Percentiles rank a stretch among this genome's conserved stretches.
Evolutionary conservation across 2,329 filamentous ascomycete species (phyloP).

Genomic region (Aschersonia sp.): DNA sequence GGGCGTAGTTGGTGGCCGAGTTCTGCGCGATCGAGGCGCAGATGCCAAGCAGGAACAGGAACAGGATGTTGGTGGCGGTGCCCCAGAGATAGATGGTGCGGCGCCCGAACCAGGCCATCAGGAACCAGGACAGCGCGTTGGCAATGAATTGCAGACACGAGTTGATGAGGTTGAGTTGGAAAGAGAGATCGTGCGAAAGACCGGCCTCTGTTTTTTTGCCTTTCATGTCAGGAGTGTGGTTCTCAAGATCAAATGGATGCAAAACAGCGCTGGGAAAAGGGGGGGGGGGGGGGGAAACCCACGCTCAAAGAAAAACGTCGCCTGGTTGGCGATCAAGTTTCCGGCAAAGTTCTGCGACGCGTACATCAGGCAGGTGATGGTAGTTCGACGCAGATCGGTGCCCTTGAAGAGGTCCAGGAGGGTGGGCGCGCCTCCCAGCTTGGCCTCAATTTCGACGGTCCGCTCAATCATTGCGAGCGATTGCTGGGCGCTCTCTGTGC

Average conservation of each 20-base stretch:
- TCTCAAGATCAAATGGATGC: background rate
- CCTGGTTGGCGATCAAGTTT: slow-evolving; percentile 47
- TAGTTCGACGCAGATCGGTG: slow-evolving; percentile 36
- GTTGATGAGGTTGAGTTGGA: slow-evolving; percentile 13
- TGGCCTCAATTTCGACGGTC: slow-evolving; percentile 35
- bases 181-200: slow-evolving; percentile 7
- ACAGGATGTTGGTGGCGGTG: slow-evolving; percentile 15
- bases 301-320: slow-evolving; percentile 41
- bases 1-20: slow-evolving; percentile 19
- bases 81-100: slow-evolving; percentile 24
- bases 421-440: slow-evolving; percentile 22
- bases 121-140: slow-evolving; percentile 18
- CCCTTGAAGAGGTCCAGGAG: slow-evolving; percentile 38
- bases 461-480: slow-evolving; percentile 42
- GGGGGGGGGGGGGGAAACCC: slow-evolving; percentile 4
- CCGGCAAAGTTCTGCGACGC: slow-evolving; percentile 44
- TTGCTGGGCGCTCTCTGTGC: slow-evolving; percentile 12
- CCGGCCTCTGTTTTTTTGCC: slow-evolving; percentile 5
- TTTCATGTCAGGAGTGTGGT: background rate
- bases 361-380: slow-evolving; percentile 42
- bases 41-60: slow-evolving; percentile 21
- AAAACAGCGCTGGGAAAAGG: background rate
- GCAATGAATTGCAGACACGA: slow-evolving; percentile 17
- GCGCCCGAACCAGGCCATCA: slow-evolving; percentile 22
- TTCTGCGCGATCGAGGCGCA: slow-evolving; percentile 18